A percentile compares a stretch with the other conserved stretches of the same genome.
phyloP scores from a whole-genome alignment of 768 basidiomycete genomes.

The Ephemerocybe angulata region DNA sequence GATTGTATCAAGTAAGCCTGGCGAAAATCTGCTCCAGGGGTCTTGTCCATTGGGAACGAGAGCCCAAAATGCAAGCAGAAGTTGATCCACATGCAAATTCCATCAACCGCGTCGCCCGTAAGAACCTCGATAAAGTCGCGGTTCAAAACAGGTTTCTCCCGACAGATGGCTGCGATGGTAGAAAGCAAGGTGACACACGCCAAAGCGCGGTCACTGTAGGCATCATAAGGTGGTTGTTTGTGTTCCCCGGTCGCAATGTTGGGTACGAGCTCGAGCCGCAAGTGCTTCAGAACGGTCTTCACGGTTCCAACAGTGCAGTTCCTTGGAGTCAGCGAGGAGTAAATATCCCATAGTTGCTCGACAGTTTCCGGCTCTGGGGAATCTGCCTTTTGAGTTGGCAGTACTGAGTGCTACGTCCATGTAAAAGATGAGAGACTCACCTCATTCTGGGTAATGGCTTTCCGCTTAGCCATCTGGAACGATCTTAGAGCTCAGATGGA shows the following conservation, averaged over 20 bases:
- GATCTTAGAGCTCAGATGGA: too few species aligned
- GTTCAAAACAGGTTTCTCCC: background rate
- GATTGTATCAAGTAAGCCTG: background rate
- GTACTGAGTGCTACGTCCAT: too few species aligned
- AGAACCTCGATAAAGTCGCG: background rate
- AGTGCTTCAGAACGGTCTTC: background rate
- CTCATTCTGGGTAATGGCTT: too few species aligned
- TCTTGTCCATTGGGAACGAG: background rate
- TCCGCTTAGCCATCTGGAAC: too few species aligned
- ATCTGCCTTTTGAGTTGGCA: too few species aligned
- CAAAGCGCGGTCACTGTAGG: background rate
- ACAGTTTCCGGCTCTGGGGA: too few species aligned
- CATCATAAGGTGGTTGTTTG: background rate
- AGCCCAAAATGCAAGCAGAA: background rate
- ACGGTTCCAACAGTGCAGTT: background rate
- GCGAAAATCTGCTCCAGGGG: background rate
- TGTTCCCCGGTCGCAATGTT: background rate
- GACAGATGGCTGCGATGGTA: background rate
- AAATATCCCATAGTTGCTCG: too few species aligned
- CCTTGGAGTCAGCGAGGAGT: background rate
- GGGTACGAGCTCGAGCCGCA: background rate
- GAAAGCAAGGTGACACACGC: background rate
- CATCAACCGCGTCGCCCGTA: background rate
- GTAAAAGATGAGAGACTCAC: too few species aligned
- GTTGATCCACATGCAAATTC: background rate